Conservation (phyloP, 805 yeast genomes). For the Candida tallmaniae region DNA sequence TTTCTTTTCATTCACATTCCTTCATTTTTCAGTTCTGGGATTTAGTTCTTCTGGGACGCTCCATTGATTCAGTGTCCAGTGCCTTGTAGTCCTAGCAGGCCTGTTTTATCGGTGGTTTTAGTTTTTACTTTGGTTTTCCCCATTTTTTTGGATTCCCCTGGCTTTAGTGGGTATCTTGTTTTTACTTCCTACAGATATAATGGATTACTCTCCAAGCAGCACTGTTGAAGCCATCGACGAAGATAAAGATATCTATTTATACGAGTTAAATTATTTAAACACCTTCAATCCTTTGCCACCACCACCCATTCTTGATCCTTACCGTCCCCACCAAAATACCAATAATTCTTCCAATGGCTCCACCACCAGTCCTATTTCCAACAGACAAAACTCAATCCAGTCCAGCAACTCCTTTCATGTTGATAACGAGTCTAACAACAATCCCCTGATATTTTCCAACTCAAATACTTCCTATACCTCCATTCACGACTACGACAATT, state of each 20-base stretch:
- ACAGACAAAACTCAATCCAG: slow-evolving; percentile 12
- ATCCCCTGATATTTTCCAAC: slow-evolving; percentile 11
- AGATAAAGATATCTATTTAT: slow-evolving; percentile 1
- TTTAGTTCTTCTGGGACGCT: no score
- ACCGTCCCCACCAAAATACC: not conserved
- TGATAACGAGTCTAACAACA: slow-evolving; percentile 9
- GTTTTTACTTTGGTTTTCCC: no score
- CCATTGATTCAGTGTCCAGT: no score
- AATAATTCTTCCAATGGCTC: not conserved
- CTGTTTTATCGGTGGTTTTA: no score
- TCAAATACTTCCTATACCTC: slow-evolving; percentile 11
- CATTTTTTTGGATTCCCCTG: not conserved
- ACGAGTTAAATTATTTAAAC: slow-evolving; percentile 1
- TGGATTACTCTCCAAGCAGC: slow-evolving; percentile 12
- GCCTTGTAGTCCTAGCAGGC: no score
- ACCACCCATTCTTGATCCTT: slow-evolving; percentile 14
- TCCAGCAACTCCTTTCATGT: slow-evolving; percentile 11
- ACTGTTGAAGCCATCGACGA: slow-evolving; percentile 13
- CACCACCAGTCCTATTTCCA: slow-evolving; percentile 1
- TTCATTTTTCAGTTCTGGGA: no score
- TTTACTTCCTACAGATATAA: slow-evolving; percentile 1
- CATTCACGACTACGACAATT: slow-evolving; percentile 8
- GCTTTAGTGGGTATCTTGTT: not conserved
- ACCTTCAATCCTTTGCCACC: slow-evolving; percentile 18
- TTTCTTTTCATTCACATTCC: no score